These are phyloP conservation scores for Hanseniaspora uvarum DNA, from an alignment of 1,139 yeast genomes.

Conservation along the genomic window DNA sequence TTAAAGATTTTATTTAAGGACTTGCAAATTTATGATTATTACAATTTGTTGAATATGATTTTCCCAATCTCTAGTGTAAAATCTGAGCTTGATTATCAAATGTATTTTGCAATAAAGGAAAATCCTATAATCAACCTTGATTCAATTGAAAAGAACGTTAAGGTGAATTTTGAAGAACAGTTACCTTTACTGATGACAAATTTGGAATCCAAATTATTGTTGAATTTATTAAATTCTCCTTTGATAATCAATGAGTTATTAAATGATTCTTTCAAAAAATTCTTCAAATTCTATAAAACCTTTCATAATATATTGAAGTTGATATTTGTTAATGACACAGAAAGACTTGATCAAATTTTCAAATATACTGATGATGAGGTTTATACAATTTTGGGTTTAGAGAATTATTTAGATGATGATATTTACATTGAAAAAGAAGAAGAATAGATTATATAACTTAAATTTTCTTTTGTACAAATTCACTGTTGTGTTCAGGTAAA, in stretches of 20 bases:
- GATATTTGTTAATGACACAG: slow-evolving; percentile 30
- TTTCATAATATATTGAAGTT: slow-evolving; percentile 38
- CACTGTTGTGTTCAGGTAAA: slow-evolving; percentile 40
- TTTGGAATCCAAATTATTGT: slow-evolving; percentile 43
- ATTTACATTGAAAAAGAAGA: slow-evolving; percentile 16
- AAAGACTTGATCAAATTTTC: slow-evolving; percentile 25
- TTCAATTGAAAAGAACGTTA: slow-evolving; percentile 38
- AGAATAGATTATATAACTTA: neutral
- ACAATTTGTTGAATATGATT: slow-evolving; percentile 60
- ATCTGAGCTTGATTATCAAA: slow-evolving; percentile 39
- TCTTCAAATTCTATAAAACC: slow-evolving; percentile 45
- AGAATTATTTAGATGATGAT: slow-evolving; percentile 31
- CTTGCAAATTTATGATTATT: slow-evolving; percentile 46
- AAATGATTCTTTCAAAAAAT: slow-evolving; percentile 39
- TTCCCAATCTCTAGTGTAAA: slow-evolving; percentile 45
- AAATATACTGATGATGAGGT: slow-evolving; percentile 40
- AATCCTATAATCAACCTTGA: slow-evolving; percentile 48
- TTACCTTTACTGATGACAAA: slow-evolving; percentile 57
- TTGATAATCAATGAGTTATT: slow-evolving; percentile 47
- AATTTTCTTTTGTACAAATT: neutral
- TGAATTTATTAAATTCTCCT: slow-evolving; percentile 53
- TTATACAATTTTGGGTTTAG: slow-evolving; percentile 53
- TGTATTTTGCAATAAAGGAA: slow-evolving; percentile 56
- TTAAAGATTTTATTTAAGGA: slow-evolving; percentile 38
- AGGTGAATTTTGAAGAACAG: slow-evolving; percentile 41